These are phyloP conservation scores for Cryptococcus jaspeensis DNA, from an alignment of 1,284 basidiomycete species.

Conservation along the genomic window DNA sequence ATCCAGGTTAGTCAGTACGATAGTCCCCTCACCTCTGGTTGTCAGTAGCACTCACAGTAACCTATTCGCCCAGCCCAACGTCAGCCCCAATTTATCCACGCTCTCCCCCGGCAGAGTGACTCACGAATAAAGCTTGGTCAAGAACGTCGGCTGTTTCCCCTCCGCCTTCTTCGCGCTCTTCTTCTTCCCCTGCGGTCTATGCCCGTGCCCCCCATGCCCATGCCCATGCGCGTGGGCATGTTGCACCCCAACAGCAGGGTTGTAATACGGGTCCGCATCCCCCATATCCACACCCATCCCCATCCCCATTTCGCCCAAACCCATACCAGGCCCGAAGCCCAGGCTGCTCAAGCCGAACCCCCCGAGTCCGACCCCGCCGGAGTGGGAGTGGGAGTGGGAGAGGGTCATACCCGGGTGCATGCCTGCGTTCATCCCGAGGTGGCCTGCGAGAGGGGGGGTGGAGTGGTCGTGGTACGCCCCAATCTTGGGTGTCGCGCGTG, in stretches of 20 bases:
- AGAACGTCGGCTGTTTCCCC: constrained; percentile 74
- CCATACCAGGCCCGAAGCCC: too few relatives aligned
- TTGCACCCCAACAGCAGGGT: too few relatives aligned
- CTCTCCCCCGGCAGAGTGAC: constrained; percentile 43
- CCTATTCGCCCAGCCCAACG: not conserved
- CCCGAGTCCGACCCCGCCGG: too few relatives aligned
- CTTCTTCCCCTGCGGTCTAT: constrained; percentile 13
- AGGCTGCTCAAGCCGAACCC: too few relatives aligned
- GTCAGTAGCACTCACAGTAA: not conserved
- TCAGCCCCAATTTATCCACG: not conserved
- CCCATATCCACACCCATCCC: not conserved
- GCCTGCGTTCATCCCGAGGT: too few relatives aligned
- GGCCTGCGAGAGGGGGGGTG: too few relatives aligned
- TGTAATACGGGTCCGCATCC: constrained; percentile 23
- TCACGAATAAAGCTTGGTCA: constrained; percentile 87
- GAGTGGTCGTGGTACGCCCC: too few relatives aligned
- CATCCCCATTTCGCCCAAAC: too few relatives aligned
- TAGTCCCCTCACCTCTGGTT: not conserved
- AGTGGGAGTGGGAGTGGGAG: too few relatives aligned
- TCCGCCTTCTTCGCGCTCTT: constrained; percentile 34
- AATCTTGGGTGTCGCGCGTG: not conserved
- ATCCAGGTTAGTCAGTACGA: constrained; percentile 24
- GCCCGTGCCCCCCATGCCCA: constrained; percentile 2
- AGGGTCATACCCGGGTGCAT: too few relatives aligned
- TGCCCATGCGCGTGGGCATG: too few relatives aligned